Evolutionary conservation across 345 rosid genomes (phyloP), one percentile per base, ranked within the genome.

Genomic region (Trapa bicornis): DNA sequence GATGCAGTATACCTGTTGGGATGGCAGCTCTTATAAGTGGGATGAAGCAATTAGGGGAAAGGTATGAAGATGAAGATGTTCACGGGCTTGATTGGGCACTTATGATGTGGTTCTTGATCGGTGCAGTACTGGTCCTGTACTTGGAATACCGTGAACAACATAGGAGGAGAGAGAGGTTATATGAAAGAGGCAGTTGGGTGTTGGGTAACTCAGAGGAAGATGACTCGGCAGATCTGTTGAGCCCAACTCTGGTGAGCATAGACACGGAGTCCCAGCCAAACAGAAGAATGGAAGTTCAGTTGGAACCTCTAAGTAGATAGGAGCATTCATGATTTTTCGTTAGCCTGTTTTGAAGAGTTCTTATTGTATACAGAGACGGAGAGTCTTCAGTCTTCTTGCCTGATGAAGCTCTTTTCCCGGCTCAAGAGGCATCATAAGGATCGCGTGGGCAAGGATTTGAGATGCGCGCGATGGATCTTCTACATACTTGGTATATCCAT

Each of bases 231-330:
- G 89, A 94, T 81, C 89, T 91, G 37, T 77, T 90, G 67, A 88
- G 80, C 67, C 80, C 92, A 2, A 76, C 68, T 50, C 72, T 76
- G 50, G 82, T 74, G 65, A 47, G 50, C 38, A 73, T 73, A 69
- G 89, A 81, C 68, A 90, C 77, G 75, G 80, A 75, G 64, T 68
- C 71, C 5, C 80, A 68, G 65, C 62, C 68, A 35, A 65, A 83
- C 50, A 83, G 84, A 77, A 68, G 78, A 56, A 86, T 86, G 94
- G 97, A 94, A 79, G 83, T 94, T 77, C 99, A 94, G 74, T 76
- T 94, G 78, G 97, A 90, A 77, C 91, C 99, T 56, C 71, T 94
- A 75, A 85, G 72, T 70, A 79, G 89, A 74, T 88, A 84, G 84
- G 70, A 45, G 60, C 57, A 45, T 67, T 68, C 64, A 64, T 70